Evolutionary conservation across 148 eudicot genomes (phyloP), one percentile per base, ranked within the genome.

Genomic region (Diospyros lotus): DNA sequence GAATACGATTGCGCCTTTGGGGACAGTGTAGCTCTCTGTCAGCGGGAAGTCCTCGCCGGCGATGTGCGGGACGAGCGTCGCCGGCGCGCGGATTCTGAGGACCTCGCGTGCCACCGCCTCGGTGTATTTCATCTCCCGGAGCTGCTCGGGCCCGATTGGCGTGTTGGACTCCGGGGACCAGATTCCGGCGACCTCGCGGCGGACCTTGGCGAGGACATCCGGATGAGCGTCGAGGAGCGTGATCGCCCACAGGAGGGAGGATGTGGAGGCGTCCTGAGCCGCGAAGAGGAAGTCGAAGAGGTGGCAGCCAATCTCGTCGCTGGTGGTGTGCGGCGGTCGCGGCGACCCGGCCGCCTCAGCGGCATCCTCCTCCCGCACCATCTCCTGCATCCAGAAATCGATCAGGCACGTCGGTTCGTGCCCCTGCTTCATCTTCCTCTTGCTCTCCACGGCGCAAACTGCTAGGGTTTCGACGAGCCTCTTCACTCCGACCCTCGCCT

Each of bases 41-140:
- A 94, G 55, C 1, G 54, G 80, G 70, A 94, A 91, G 7, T 94
- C 93, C 61, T 78, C 81, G 0, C 86, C 81, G 11, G 98, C 94
- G 1, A 94, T 66, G 83, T 94, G 98, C 0, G 98, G 94, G 0
- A 94, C 95, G 4, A 91, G 61, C 0, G 97, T 91, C 42, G 98
- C 97, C 54, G 98, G 98, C 0, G 98, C 85, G 0, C 93, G 80
- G 53, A 75, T 72, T 58, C 98, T 66, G 1, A 94, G 58, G 0
- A 94, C 84, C 84, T 94, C 98, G 44, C 97, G 87, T n/a, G 98
- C 93, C 73, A 91, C 98, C 15, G 98, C 98, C 42, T 87, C 90
- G n/a, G 93, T 86, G 87, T 88, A 94, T 77, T 75, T 88, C 95
- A 94, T 83, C 55, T 81, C 76, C 63, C 73, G 50, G 8, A 94